These are phyloP conservation scores for Lipomyces orientalis DNA, from an alignment of 805 yeast genomes.

Conservation along the genomic window DNA sequence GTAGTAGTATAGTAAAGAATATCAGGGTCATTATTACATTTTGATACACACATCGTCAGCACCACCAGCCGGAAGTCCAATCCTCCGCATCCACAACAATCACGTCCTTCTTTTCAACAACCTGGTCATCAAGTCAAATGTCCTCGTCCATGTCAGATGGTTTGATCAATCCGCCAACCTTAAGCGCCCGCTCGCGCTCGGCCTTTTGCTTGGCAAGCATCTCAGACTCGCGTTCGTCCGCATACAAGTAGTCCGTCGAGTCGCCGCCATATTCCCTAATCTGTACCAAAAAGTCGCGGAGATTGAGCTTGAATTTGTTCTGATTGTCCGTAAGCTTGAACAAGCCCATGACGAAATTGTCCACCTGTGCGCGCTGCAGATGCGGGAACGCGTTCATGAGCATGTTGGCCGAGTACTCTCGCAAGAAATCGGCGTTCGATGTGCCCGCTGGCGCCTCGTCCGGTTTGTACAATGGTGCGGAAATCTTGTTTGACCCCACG, in stretches of 20 bases:
- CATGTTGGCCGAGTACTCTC: conserved; percentile 80
- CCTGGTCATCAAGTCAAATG: conserved; percentile 14
- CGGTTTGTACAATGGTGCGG: conserved; percentile 77
- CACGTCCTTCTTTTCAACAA: conserved; percentile 4
- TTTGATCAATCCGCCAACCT: conserved; percentile 90
- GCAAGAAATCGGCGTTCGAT: conserved; percentile 75
- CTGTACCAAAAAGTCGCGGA: conserved; percentile 95
- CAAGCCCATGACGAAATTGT: conserved; percentile 79
- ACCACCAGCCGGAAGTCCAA: conserved; percentile 22
- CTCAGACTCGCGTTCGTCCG: conserved; percentile 88
- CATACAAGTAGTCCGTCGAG: conserved; percentile 90
- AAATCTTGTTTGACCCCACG: conserved; percentile 75
- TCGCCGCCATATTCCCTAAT: conserved; percentile 96
- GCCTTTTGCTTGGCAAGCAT: conserved; percentile 66
- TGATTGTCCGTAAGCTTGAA: conserved; percentile 72
- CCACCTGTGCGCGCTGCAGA: conserved; percentile 79
- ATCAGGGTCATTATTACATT: background rate
- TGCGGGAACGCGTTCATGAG: conserved; percentile 91
- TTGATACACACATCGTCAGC: conserved; percentile 5
- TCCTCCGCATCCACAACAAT: conserved; percentile 4
- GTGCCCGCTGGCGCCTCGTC: conserved; percentile 87
- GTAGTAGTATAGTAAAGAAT: background rate
- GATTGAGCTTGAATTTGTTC: conserved; percentile 74
- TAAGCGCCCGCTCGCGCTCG: conserved; percentile 80
- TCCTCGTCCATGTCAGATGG: conserved; percentile 76